Evolutionary conservation across 129 eudicot genomes (phyloP), one percentile per base, ranked within the genome.

Genomic region (Centella asiatica): DNA sequence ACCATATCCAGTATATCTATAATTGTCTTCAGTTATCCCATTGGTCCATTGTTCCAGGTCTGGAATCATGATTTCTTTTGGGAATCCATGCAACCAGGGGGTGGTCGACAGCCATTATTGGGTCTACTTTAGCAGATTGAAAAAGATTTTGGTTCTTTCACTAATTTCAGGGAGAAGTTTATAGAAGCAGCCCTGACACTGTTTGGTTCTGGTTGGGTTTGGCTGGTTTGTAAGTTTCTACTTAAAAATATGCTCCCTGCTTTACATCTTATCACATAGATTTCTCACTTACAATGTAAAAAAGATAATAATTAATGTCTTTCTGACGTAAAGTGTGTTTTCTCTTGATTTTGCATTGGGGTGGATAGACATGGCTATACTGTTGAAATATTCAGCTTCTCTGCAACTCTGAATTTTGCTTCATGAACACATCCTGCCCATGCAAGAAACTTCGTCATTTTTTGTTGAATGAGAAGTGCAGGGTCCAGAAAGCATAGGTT

Each of bases 21-120:
- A 39, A 17, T 58, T 20, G 26, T 5, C 2, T 39, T 44, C 20
- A 52, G 29, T 26, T 44, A 44, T 69, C 47, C 48, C 23, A 24
- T 53, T 19, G 64, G 36, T 23, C 50, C 56, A 51, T 14, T n/a
- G 10, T 50, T 74, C 29, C 73, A 92, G 99, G 95, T 87, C 17
- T 93, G 96, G 96, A 93, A 93, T 75, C 99, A 93, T 69, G 89
- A 93, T 76, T 93, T 93, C 80, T 93, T 93, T 75, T 93, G 99
- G 99, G 99, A 93, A 69, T 82, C 96, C 34, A 87, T 93, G 96
- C 90, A 85, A 76, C 95, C 99, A 37, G 95, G 89, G 61, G 96
- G 99, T 4, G 95, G 99, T 37, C 76, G 75, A 40, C 54, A 68
- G 75, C 99, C 99, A 0, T 75, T 68, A 49, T 48, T 85, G 79